phyloP scores from a whole-genome alignment of 306 rosid species.

The Prunus mume region DNA sequence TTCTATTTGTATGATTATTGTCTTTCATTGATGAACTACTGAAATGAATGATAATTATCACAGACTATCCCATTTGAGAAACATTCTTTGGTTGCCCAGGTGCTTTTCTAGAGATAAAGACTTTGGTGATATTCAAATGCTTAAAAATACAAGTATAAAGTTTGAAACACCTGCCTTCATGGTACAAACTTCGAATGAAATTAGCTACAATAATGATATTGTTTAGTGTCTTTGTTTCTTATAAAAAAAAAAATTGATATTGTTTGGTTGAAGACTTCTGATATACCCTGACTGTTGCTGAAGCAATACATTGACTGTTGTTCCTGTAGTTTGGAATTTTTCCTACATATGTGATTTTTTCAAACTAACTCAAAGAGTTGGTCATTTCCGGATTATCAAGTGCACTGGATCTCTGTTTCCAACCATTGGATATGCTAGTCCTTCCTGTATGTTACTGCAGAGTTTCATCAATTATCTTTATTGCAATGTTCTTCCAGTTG shows the following conservation, averaged over 20 bases:
- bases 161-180: background rate
- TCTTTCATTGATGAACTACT: background rate
- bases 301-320: background rate
- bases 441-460: background rate
- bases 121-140: background rate
- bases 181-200: background rate
- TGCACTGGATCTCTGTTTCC: background rate
- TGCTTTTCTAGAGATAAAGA: background rate
- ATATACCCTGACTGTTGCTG: background rate
- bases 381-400: background rate
- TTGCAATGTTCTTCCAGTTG: conserved; percentile 51
- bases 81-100: background rate
- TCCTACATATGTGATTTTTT: background rate
- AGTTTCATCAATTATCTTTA: background rate
- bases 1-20: conserved; percentile 12
- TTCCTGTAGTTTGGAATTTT: background rate
- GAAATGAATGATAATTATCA: background rate
- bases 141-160: background rate
- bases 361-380: background rate
- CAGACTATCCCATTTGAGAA: background rate
- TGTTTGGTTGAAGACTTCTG: background rate
- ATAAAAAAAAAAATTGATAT: background rate
- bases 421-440: background rate
- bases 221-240: background rate
- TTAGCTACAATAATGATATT: background rate